phyloP scores from a whole-genome alignment of 2,329 filamentous ascomycete species.

The Epichloe sp. region DNA sequence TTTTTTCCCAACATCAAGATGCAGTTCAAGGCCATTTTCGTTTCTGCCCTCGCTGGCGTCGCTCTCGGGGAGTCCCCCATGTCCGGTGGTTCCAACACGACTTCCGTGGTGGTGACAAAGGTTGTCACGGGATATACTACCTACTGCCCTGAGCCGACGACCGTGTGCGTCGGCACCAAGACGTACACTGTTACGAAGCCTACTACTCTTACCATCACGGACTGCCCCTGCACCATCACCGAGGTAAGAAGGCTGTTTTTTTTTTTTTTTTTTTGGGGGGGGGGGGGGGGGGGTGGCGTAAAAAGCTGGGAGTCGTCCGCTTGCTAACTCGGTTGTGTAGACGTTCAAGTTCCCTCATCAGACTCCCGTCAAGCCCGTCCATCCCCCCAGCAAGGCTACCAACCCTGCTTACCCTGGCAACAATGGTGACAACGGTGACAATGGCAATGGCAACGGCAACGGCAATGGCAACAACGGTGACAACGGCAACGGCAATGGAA shows the following conservation, averaged over 20 bases:
- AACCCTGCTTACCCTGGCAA: neutral
- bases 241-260: slow-evolving; percentile 14
- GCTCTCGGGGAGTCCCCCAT: neutral
- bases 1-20: neutral
- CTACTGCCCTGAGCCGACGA: slow-evolving; percentile 35
- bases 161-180: slow-evolving; percentile 35
- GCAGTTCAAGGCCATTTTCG: slow-evolving; percentile 1
- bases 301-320: too few species aligned
- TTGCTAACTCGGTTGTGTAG: neutral
- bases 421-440: neutral
- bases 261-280: too few species aligned
- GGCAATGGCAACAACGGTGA: too few species aligned
- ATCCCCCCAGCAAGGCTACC: neutral
- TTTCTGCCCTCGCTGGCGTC: neutral
- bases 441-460: too few species aligned
- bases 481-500: too few species aligned
- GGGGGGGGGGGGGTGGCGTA: too few species aligned
- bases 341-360: slow-evolving; percentile 2
- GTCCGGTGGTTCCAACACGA: neutral
- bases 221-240: slow-evolving; percentile 38
- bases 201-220: slow-evolving; percentile 39
- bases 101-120: slow-evolving; percentile 16
- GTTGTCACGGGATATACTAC: slow-evolving; percentile 25
- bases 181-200: slow-evolving; percentile 41
- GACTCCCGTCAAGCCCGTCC: slow-evolving; percentile 1